Percentiles rank a stretch among this genome's conserved stretches.
These are phyloP conservation scores for Blastomyces gilchristii DNA, from an alignment of 2,329 filamentous ascomycete species.

Conservation along the genomic window DNA sequence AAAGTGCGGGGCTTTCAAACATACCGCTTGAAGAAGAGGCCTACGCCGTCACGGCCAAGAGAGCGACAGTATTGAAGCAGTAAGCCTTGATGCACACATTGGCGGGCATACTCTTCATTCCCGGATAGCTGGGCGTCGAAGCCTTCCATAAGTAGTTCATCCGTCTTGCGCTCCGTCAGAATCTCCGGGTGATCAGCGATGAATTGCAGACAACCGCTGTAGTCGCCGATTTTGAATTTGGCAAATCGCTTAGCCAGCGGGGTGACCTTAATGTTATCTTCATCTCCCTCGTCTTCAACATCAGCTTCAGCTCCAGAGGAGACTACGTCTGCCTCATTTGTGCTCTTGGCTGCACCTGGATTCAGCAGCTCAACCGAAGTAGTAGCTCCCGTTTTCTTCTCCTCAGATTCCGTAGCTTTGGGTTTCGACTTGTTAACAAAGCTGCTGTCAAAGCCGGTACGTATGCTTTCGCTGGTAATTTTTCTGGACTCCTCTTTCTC, in stretches of 20 bases:
- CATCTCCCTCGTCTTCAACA: constrained; percentile 49
- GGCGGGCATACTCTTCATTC: constrained; percentile 64
- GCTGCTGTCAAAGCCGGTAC: constrained; percentile 84
- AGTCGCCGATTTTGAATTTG: constrained; percentile 65
- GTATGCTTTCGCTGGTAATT: constrained; percentile 85
- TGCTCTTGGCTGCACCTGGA: constrained; percentile 36
- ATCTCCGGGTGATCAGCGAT: constrained; percentile 69
- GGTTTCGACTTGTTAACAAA: constrained; percentile 54
- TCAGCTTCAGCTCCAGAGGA: constrained; percentile 53
- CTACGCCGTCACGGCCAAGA: constrained; percentile 76
- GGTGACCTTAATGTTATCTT: constrained; percentile 65
- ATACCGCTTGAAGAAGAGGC: constrained; percentile 83
- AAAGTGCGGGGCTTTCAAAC: constrained; percentile 12
- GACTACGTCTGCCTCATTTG: constrained; percentile 28
- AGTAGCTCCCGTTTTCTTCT: constrained; percentile 17
- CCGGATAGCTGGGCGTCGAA: constrained; percentile 78
- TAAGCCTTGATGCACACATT: constrained; percentile 87
- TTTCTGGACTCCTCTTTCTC: constrained; percentile 78
- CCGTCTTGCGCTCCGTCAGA: constrained; percentile 73
- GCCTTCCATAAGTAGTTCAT: constrained; percentile 80
- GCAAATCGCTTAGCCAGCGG: constrained; percentile 71
- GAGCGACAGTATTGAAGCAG: constrained; percentile 91
- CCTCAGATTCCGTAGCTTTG: constrained; percentile 34
- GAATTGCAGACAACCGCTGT: constrained; percentile 62
- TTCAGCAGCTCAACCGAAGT: constrained; percentile 64